Evolutionary conservation across 2,329 filamentous ascomycete species (phyloP).

Genomic region (Exophiala lecanii-corni): DNA sequence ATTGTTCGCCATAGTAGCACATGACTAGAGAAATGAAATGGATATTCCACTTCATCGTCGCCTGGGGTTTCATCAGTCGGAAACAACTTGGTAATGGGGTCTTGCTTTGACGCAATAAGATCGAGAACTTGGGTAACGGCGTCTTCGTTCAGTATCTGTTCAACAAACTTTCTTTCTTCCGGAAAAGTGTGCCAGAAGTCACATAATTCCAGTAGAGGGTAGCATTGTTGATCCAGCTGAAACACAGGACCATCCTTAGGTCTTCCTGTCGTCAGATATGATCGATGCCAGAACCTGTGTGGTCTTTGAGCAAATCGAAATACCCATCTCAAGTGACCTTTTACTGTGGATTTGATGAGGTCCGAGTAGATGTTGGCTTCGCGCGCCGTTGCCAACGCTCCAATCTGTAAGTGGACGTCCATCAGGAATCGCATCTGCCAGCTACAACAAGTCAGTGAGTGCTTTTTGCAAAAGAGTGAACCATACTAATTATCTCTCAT

Average conservation of each 20-base stretch:
- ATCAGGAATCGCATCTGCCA: conserved; percentile 15
- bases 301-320: conserved; percentile 12
- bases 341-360: conserved; percentile 9
- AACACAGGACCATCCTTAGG: conserved; percentile 15
- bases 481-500: conserved; percentile 17
- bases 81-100: conserved; percentile 5
- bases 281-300: conserved; percentile 12
- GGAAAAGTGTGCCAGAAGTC: conserved; percentile 15
- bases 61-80: conserved; percentile 14
- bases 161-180: conserved; percentile 6
- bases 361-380: conserved; percentile 1
- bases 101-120: conserved; percentile 9
- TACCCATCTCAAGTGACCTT: conserved; percentile 12
- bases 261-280: conserved; percentile 13
- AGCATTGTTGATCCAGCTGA: conserved; percentile 16
- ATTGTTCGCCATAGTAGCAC: conserved; percentile 11
- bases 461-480: background rate
- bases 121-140: conserved; percentile 7
- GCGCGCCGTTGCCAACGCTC: background rate
- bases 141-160: conserved; percentile 9
- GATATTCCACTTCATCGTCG: conserved; percentile 13
- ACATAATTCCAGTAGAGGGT: conserved; percentile 14
- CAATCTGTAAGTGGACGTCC: conserved; percentile 6
- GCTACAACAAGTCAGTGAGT: conserved; percentile 9
- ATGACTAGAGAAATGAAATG: conserved; percentile 17